Evolutionary conservation across 2,329 filamentous ascomycete species (phyloP), one percentile per base, ranked within the genome.

Genomic region (Exophiala viscosa): DNA sequence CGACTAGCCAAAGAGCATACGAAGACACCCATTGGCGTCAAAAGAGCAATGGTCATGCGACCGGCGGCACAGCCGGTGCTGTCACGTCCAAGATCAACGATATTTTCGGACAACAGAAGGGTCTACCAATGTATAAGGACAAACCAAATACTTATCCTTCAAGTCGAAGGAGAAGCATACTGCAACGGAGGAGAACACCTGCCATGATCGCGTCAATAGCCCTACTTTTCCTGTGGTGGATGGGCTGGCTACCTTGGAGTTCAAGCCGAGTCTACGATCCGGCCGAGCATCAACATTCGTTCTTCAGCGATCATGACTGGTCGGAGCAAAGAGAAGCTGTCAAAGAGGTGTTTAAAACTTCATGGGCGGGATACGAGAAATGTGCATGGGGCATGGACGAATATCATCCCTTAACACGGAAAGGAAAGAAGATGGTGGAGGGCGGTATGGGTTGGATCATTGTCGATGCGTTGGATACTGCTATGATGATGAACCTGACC

Each of bases 401-500:
- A 69, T 99, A 88, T 68, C 84, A 89, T 63, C 93, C 93, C 1
- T 73, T 92, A 23, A 84, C 87, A 5, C 93, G 93, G 68, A 83
- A 74, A 14, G 88, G 90, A 45, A 78, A 77, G 46, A 84, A 93
- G 64, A 97, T 99, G 92, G 85, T 90, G 5, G 80, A 86, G 3
- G 84, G 89, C 57, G 93, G 92, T 20, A 79, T 99, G 71, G 93
- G 93, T 28, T 99, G 95, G 93, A 97, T 97, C 65, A 96, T 99
- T 57, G 86, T 99, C 52, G 93, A 99, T 73, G 85, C 92, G 10
- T 76, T 99, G 58, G 93, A 99, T 70, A 99, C 93, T 1, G 82
- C 97, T 79, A 99, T 99, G 75, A 77, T 99, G 56, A 99, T 99
- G 93, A 97, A 97, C 69, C 78, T 96, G 60, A 97, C 92, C 11